Evolutionary conservation across 306 rosid species (phyloP), one percentile per base, ranked within the genome.

Genomic region (Nissolia schottii): DNA sequence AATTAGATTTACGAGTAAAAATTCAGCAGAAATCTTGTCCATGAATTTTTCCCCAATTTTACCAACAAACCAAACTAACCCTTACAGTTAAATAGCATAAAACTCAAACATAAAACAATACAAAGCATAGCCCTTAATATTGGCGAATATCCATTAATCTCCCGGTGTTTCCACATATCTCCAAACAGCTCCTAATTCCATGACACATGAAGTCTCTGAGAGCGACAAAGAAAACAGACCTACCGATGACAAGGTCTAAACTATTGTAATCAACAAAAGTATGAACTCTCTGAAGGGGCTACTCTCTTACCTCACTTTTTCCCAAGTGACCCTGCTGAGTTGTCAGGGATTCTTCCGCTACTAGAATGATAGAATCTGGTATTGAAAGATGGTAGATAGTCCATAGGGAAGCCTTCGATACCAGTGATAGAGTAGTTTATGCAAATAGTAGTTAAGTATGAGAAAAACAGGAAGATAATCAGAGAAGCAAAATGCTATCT

Each of bases 151-250:
- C 49, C 67, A 58, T 58, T 43, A 46, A 29, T 35, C 23, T 15
- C 63, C 57, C 28, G 24, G 34, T 14, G 53, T 57, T 41, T 29
- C 64, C 53, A 53, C 55, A 37, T 55, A 55, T 70, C 66, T 55
- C 45, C 50, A 22, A 61, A 63, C 63, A 62, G 23, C 41, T 74
- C 32, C 59, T 18, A 61, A 61, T 60, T 58, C 70, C 40, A 23
- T 23, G 53, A 63, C 29, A 41, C 19, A 14, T 38, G 35, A 63
- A 40, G 34, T 12, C 51, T 63, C 20, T 12, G 6, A 13, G 32
- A 38, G 68, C 50, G 14, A 63, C 38, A 63, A 38, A 38, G 38
- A 56, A 63, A 23, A 13, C 34, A 23, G 6, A n/a, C 35, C 10
- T 11, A 37, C 23, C 7, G 41, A 41, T 23, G 19, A 35, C 49